Evolutionary conservation across 345 rosid species (phyloP).

Genomic region (Abelmoschus esculentus): DNA sequence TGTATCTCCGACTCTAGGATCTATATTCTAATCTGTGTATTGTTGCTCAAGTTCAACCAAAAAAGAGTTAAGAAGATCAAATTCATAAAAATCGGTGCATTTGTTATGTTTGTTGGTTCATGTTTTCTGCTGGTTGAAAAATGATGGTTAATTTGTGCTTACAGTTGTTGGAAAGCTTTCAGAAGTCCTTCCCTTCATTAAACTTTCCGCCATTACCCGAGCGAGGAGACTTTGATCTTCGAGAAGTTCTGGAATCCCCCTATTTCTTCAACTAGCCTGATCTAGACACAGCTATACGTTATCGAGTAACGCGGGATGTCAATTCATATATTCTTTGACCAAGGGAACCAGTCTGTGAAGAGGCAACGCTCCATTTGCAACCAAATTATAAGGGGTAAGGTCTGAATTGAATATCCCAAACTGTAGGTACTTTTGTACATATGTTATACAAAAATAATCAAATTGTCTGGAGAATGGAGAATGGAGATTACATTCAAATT

Average conservation of each 20-base stretch:
- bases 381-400: not conserved
- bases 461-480: not conserved
- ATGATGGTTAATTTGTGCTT: conserved; percentile 23
- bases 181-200: conserved; percentile 59
- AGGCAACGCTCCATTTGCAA: not conserved
- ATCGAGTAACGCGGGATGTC: not conserved
- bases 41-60: not conserved
- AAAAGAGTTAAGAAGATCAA: too few species aligned
- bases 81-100: not conserved
- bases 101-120: not conserved
- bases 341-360: not conserved
- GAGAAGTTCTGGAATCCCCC: conserved; percentile 63
- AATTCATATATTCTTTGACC: conserved; percentile 9
- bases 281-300: not conserved
- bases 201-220: conserved; percentile 84
- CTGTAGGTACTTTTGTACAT: conserved; percentile 11
- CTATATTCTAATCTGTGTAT: not conserved
- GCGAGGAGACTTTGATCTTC: conserved; percentile 89
- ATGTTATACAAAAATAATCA: not conserved
- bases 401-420: not conserved
- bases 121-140: conserved; percentile 7
- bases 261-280: conserved; percentile 83
- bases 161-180: conserved; percentile 82
- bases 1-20: conserved; percentile 20
- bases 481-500: not conserved